Evolutionary conservation across 768 basidiomycete species (phyloP).

Genomic region (Tricholoma flavovirens): DNA sequence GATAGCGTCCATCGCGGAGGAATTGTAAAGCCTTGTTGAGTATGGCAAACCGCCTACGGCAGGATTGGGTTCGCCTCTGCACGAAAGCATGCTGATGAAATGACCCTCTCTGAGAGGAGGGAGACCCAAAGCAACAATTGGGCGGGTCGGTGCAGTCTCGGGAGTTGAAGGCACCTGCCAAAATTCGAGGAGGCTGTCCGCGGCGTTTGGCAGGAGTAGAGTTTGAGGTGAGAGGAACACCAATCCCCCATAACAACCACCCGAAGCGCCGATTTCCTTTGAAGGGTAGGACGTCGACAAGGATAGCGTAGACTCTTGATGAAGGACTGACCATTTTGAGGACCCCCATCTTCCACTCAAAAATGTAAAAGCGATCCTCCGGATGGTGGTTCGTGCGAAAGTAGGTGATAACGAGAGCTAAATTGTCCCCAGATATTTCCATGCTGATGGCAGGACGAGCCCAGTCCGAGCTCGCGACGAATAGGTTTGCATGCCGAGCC

Average conservation of each 20-base stretch:
- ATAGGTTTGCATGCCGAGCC: constrained; percentile 23
- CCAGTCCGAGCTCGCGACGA: constrained; percentile 20
- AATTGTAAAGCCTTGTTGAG: constrained; percentile 19
- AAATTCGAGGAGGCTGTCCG: constrained; percentile 26
- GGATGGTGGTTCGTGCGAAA: constrained; percentile 8
- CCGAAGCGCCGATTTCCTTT: not conserved
- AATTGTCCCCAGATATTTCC: constrained; percentile 40
- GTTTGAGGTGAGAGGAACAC: constrained; percentile 29
- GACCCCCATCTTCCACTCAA: constrained; percentile 37
- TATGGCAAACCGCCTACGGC: constrained; percentile 8
- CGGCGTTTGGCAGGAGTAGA: constrained; percentile 29
- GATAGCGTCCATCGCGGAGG: constrained; percentile 24
- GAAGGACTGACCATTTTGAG: constrained; percentile 29
- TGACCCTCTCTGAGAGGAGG: constrained; percentile 23
- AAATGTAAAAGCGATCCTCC: constrained; percentile 32
- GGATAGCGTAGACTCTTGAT: not conserved
- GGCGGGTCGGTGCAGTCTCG: constrained; percentile 10
- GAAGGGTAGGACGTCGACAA: not conserved
- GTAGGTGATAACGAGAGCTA: constrained; percentile 33
- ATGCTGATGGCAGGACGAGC: constrained; percentile 31
- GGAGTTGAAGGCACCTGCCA: constrained; percentile 26
- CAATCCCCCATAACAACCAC: constrained; percentile 23
- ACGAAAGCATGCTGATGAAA: constrained; percentile 22
- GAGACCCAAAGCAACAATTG: constrained; percentile 22
- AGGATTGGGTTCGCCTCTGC: constrained; percentile 40